These are phyloP conservation scores for Sechiopsis laciniata DNA, from an alignment of 306 rosid species.

Conservation along the genomic window DNA sequence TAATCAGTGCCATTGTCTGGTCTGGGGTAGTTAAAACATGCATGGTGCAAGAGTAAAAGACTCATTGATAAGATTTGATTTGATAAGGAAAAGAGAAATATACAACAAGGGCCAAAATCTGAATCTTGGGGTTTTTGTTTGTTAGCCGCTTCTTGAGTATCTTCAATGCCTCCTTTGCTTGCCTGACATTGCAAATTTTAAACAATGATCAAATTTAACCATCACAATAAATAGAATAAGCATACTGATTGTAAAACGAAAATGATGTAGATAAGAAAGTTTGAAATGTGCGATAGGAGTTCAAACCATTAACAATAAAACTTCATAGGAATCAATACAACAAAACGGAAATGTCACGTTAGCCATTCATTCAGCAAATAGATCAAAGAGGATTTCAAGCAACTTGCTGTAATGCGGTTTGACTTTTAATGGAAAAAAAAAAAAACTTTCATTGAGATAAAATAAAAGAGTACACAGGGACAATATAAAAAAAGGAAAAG, in stretches of 20 bases:
- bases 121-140: slow-evolving; percentile 71
- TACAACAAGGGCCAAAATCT: slow-evolving; percentile 89
- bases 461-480: not conserved
- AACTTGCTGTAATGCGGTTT: not conserved
- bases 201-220: slow-evolving; percentile 16
- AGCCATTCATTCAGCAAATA: not conserved
- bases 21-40: not conserved
- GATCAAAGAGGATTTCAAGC: not conserved
- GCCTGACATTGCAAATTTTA: slow-evolving; percentile 54
- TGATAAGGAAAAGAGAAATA: slow-evolving; percentile 32
- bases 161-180: slow-evolving; percentile 93
- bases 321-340: not conserved
- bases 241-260: slow-evolving; percentile 1
- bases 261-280: not conserved
- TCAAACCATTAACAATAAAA: slow-evolving; percentile 9
- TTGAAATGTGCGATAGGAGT: not conserved
- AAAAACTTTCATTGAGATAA: not conserved
- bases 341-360: not conserved
- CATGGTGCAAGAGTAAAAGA: no score
- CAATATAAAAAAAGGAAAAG: not conserved
- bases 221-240: not conserved
- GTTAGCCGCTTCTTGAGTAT: slow-evolving; percentile 74
- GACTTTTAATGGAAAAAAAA: not conserved
- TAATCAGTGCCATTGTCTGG: not conserved
- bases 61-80: not conserved